phyloP scores from a whole-genome alignment of 2,329 filamentous ascomycete species.

The Neopestalotiopsis sp. region DNA sequence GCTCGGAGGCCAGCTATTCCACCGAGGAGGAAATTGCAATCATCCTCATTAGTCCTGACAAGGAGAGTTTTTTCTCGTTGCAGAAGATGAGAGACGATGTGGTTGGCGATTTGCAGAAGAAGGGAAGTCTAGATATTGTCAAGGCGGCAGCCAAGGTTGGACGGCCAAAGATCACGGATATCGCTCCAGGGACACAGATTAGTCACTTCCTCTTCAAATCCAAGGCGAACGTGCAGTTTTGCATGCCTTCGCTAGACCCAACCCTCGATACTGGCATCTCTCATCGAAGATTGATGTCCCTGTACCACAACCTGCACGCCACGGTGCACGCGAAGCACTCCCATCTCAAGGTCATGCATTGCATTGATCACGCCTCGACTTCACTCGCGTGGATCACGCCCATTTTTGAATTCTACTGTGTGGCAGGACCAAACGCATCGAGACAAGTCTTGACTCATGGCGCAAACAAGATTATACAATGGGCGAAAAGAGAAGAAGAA shows the following conservation, averaged over 20 bases:
- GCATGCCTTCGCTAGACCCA: constrained; percentile 81
- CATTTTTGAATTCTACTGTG: constrained; percentile 90
- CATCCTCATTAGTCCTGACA: constrained; percentile 88
- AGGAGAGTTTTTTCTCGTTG: constrained; percentile 91
- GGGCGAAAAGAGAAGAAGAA: constrained; percentile 91
- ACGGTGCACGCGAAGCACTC: constrained; percentile 84
- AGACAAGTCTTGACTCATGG: constrained; percentile 76
- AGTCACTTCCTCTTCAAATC: constrained; percentile 97
- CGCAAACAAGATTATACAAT: constrained; percentile 88
- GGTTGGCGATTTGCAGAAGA: constrained; percentile 73
- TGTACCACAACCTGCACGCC: constrained; percentile 86
- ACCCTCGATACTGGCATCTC: constrained; percentile 65
- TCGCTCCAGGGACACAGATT: constrained; percentile 79
- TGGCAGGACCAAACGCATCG: constrained; percentile 77
- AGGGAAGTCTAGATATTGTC: constrained; percentile 77
- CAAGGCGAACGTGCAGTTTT: constrained; percentile 91
- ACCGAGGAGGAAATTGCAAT: constrained; percentile 84
- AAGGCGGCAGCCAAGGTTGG: constrained; percentile 72
- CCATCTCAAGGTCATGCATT: constrained; percentile 86
- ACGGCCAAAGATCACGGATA: constrained; percentile 73
- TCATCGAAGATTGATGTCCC: constrained; percentile 75
- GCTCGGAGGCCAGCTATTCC: constrained; percentile 57
- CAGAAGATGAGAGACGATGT: constrained; percentile 73
- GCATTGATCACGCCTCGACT: constrained; percentile 74
- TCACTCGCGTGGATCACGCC: constrained; percentile 91